phyloP scores from a whole-genome alignment of 2,329 filamentous ascomycete genomes.

The Acarospora socialis region DNA sequence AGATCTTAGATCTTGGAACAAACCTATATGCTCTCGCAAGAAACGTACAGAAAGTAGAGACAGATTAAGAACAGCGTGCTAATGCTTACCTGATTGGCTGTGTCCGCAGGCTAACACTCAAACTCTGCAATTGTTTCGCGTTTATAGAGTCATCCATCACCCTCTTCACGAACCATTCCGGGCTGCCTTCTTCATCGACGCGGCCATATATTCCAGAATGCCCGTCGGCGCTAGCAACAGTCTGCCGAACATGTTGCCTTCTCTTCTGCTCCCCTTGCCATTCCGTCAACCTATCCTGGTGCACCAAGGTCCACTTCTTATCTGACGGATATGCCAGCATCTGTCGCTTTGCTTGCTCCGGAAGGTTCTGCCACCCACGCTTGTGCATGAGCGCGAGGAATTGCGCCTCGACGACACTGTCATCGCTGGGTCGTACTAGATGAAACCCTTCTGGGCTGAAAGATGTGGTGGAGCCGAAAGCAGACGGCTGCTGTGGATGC shows the following conservation, averaged over 20 bases:
- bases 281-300: conserved; percentile 87
- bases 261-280: conserved; percentile 91
- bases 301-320: conserved; percentile 95
- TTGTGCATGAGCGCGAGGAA: conserved; percentile 94
- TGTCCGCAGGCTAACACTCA: conserved; percentile 87
- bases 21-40: no score
- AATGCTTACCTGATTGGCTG: conserved; percentile 61
- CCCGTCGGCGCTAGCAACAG: conserved; percentile 52
- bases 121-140: conserved; percentile 76
- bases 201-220: conserved; percentile 55
- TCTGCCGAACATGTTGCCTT: conserved; percentile 55
- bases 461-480: conserved; percentile 34
- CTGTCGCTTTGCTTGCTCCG: conserved; percentile 83
- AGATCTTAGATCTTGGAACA: no score
- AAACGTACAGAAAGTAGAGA: neutral
- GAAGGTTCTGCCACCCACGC: conserved; percentile 91
- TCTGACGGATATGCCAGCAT: conserved; percentile 89
- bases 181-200: conserved; percentile 87
- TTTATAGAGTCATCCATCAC: conserved; percentile 94
- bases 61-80: conserved; percentile 2
- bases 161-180: conserved; percentile 95
- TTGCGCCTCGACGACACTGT: conserved; percentile 75
- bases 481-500: conserved; percentile 29
- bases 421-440: conserved; percentile 62
- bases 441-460: conserved; percentile 41